Conservation (phyloP, 2,329 filamentous ascomycete species). For the Trichophyton mentagrophytes region DNA sequence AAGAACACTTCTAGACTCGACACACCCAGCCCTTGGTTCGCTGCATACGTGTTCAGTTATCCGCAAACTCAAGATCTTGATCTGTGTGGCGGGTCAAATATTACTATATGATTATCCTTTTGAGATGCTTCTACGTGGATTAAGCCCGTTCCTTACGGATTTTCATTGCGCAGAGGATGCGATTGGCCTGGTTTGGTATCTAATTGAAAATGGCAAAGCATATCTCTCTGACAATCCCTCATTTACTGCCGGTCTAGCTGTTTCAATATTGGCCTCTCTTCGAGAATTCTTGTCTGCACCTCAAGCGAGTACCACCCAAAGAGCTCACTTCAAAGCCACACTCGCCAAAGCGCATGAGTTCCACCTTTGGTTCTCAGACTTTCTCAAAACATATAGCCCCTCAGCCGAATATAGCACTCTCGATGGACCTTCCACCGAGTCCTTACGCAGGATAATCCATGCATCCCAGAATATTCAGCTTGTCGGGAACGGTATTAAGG, state of each 20-base stretch:
- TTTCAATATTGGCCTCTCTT: conserved; percentile 69
- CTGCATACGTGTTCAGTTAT: conserved; percentile 77
- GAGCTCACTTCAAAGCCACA: conserved; percentile 66
- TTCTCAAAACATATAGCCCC: conserved; percentile 48
- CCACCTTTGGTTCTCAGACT: conserved; percentile 62
- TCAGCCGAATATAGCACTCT: conserved; percentile 38
- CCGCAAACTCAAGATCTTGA: conserved; percentile 68
- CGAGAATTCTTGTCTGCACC: conserved; percentile 60
- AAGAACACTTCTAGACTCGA: conserved; percentile 64
- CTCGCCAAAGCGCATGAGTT: conserved; percentile 64
- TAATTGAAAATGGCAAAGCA: conserved; percentile 54
- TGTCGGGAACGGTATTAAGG: conserved; percentile 55
- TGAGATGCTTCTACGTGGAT: conserved; percentile 75
- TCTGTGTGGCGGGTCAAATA: conserved; percentile 61
- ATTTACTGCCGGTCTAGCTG: conserved; percentile 67
- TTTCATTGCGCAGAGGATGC: conserved; percentile 83
- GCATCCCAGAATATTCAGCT: conserved; percentile 55
- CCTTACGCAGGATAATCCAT: conserved; percentile 55
- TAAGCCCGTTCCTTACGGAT: conserved; percentile 67
- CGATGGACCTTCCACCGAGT: conserved; percentile 37
- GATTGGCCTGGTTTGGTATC: conserved; percentile 72
- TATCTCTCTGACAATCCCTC: conserved; percentile 55
- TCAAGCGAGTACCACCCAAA: conserved; percentile 70
- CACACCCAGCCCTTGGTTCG: conserved; percentile 72
- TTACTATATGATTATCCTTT: conserved; percentile 70